Evolutionary conservation across 208 protist species (phyloP), one percentile per base, ranked within the genome.

Genomic region (Naegleria fowleri): DNA sequence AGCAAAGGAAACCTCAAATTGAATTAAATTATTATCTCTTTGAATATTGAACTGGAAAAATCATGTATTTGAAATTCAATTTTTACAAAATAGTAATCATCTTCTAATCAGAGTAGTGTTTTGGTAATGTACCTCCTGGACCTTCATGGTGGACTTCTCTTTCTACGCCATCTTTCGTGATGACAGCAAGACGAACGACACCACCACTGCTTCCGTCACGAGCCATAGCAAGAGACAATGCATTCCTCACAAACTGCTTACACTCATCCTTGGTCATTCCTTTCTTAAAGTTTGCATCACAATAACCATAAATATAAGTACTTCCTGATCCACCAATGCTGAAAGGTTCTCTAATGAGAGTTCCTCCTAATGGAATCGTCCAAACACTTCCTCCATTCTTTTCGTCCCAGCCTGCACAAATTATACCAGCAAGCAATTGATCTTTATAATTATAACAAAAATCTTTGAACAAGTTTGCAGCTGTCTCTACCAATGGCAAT

Each of bases 181-280:
- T 96, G 22, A 94, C 92, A 91, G 97, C 98, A 22, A 96, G 97
- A 58, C 98, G 95, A 90, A 99, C 98, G 59, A 99, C 94, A 84
- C 99, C 99, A 91, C 99, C 99, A 92, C 97, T 99, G 52, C 97
- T 99, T 75, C 98, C 98, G 93, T 99, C 99, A 89, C 99, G 96
- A 76, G 95, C 96, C 96, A 99, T 99, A 38, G 99, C 98, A 58
- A 99, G 96, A 19, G 98, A 96, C 36, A 99, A 95, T 0, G 98
- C 97, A n/a, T 91, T 91, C 92, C 96, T 94, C 91, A 98, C 98
- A 93, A 99, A 99, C 11, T 93, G 85, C 29, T 98, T 67, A 88
- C 97, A 98, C 94, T 99, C 98, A 22, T 99, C 96, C 92, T 98
- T 96, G 16, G 95, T 98, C 98, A 99, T 99, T 43, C 94, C 95